Evolutionary conservation across 495 filamentous ascomycete species (phyloP).

Genomic region (Letharia lupina): DNA sequence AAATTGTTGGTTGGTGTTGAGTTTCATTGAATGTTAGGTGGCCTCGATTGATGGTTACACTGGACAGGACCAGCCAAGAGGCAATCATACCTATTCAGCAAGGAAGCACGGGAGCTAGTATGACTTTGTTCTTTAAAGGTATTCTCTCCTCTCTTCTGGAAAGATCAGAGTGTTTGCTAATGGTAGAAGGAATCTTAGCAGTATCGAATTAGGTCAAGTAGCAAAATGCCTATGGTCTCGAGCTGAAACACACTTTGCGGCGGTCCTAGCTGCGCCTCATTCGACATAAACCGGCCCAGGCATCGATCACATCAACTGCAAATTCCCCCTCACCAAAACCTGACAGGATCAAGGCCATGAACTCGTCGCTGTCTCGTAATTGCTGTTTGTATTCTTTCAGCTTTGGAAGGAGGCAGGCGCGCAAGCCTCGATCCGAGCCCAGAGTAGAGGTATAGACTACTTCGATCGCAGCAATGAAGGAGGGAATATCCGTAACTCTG

Average conservation of each 20-base stretch:
- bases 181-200: no score
- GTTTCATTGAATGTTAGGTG: background rate
- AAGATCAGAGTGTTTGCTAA: no score
- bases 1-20: background rate
- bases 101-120: no score
- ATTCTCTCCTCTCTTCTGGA: no score
- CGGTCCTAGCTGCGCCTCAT: background rate
- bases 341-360: background rate
- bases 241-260: background rate
- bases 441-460: background rate
- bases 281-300: background rate
- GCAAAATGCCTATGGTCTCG: background rate
- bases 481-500: background rate
- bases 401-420: background rate
- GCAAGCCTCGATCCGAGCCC: constrained; percentile 1
- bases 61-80: no score
- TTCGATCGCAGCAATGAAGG: background rate
- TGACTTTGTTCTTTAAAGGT: no score
- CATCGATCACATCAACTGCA: constrained; percentile 1
- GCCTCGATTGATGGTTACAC: background rate
- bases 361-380: background rate
- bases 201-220: background rate
- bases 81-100: no score
- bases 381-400: background rate
- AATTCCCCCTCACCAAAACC: background rate